phyloP scores from a whole-genome alignment of 148 eudicot species.

The Drosera capensis region DNA sequence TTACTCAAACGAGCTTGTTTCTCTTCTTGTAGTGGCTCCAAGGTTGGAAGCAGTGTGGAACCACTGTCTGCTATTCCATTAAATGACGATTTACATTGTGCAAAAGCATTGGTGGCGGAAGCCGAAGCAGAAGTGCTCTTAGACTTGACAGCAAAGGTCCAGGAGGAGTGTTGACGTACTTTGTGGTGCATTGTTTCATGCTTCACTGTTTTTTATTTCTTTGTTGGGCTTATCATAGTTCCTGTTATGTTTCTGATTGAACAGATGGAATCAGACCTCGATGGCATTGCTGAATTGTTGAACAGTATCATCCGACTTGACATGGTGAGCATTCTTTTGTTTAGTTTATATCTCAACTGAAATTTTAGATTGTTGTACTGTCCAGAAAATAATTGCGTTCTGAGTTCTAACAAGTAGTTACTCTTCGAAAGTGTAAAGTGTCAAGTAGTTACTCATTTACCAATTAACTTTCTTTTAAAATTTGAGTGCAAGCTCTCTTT shows the following conservation, averaged over 20 bases:
- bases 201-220: neutral
- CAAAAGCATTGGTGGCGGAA: slow-evolving; percentile 51
- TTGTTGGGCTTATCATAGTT: slow-evolving; percentile 7
- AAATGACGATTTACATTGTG: slow-evolving; percentile 84
- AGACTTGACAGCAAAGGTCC: slow-evolving; percentile 74
- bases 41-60: slow-evolving; percentile 60
- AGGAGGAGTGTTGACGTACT: neutral
- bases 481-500: too few species aligned
- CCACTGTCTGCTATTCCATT: slow-evolving; percentile 86
- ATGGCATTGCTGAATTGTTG: slow-evolving; percentile 43
- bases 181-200: slow-evolving; percentile 4
- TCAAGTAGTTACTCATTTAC: too few species aligned
- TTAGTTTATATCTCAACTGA: too few species aligned
- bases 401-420: too few species aligned
- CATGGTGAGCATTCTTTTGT: slow-evolving; percentile 31
- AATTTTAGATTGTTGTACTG: too few species aligned
- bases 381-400: too few species aligned
- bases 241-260: slow-evolving; percentile 3
- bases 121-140: slow-evolving; percentile 85
- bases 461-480: too few species aligned
- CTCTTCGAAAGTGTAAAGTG: too few species aligned
- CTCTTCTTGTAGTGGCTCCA: slow-evolving; percentile 56
- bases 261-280: slow-evolving; percentile 67
- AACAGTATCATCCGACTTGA: slow-evolving; percentile 52
- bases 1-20: slow-evolving; percentile 3